Evolutionary conservation across 2,329 filamentous ascomycete genomes (phyloP).

Genomic region (Orbilia oligospora): DNA sequence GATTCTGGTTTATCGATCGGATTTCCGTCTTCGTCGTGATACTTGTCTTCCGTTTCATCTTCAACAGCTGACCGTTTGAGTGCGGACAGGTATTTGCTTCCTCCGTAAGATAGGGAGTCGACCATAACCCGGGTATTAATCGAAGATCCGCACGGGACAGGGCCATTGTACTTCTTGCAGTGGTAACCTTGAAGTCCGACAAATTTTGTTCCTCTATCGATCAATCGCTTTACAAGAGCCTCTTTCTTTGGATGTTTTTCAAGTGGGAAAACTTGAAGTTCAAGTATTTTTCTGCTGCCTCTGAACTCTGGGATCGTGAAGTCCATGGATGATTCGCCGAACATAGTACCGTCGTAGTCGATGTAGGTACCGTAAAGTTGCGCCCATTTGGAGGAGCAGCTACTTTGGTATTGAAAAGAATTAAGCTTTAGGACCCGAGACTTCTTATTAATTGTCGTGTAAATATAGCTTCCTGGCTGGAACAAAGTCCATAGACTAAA

Average conservation of each 20-base stretch:
- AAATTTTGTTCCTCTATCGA: conserved; percentile 45
- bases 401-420: neutral
- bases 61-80: neutral
- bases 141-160: neutral
- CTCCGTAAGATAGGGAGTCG: conserved; percentile 59
- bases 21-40: conserved; percentile 23
- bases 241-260: conserved; percentile 20
- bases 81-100: neutral
- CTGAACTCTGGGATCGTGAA: conserved; percentile 1
- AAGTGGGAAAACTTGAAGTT: conserved; percentile 67
- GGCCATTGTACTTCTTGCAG: conserved; percentile 61
- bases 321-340: neutral
- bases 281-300: conserved; percentile 58
- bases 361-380: conserved; percentile 1
- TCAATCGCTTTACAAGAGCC: neutral
- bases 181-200: conserved; percentile 37
- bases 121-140: conserved; percentile 66
- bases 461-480: conserved; percentile 13
- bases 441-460: neutral
- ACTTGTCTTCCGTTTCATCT: neutral
- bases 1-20: neutral
- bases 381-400: neutral
- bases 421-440: conserved; percentile 10
- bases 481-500: conserved; percentile 33
- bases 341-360: conserved; percentile 32